phyloP scores from a whole-genome alignment of 805 yeast species.

The Tetrapisispora namnaoensis region DNA sequence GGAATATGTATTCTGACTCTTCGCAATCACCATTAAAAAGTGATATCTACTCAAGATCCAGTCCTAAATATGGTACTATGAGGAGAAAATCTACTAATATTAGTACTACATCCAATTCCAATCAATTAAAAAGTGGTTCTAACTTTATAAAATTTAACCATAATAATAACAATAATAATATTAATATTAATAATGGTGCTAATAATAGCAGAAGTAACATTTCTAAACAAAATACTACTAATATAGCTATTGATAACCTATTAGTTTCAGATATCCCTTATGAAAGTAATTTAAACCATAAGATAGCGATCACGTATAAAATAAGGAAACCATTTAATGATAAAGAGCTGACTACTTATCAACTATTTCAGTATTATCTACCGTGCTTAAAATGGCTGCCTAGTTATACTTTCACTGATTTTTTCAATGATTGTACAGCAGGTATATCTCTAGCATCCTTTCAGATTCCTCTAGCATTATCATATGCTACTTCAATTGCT shows the following conservation, averaged over 20 bases:
- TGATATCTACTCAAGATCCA: not conserved
- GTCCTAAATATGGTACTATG: not conserved
- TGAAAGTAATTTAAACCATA: not conserved
- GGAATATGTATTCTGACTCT: not conserved
- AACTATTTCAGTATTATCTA: conserved; percentile 46
- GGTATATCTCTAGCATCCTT: conserved; percentile 85
- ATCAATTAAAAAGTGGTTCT: not conserved
- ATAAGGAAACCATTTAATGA: not conserved
- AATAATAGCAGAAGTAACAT: too few relatives aligned
- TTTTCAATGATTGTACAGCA: conserved; percentile 61
- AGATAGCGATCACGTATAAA: not conserved
- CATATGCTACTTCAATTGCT: conserved; percentile 73
- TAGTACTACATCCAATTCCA: not conserved
- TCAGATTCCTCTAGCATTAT: conserved; percentile 72
- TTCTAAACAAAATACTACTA: too few relatives aligned
- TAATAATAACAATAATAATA: not conserved
- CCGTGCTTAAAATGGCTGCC: conserved; percentile 65
- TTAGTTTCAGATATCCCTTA: not conserved
- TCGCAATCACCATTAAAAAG: not conserved
- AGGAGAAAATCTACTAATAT: not conserved
- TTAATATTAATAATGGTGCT: not conserved
- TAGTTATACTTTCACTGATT: conserved; percentile 32
- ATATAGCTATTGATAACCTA: too few relatives aligned
- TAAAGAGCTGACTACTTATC: not conserved
- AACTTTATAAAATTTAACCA: too few relatives aligned